phyloP scores from a whole-genome alignment of 2,329 filamentous ascomycete genomes.

The Fusarium hostae region DNA sequence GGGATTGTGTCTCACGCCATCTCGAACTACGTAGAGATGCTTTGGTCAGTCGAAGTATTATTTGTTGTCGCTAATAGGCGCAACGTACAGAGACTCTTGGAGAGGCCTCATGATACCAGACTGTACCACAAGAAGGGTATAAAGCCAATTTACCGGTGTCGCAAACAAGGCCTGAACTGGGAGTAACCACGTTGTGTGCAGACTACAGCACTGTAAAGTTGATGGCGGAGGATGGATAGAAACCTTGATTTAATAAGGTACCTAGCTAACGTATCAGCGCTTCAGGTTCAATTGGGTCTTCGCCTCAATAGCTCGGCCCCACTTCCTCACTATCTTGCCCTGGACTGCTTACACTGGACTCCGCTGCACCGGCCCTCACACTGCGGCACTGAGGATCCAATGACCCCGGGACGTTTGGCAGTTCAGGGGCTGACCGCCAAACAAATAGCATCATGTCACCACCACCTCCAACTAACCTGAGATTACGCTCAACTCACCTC shows the following conservation, averaged over 20 bases:
- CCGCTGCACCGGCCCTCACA: constrained; percentile 4
- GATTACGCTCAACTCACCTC: constrained; percentile 4
- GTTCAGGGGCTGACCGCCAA: constrained; percentile 33
- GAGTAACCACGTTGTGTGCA: constrained; percentile 4
- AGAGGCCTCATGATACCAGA: constrained; percentile 50
- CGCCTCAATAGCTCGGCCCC: constrained; percentile 31
- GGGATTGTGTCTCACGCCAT: constrained; percentile 73
- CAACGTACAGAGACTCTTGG: constrained; percentile 53
- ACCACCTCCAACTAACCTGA: neutral
- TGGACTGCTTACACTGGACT: constrained; percentile 13
- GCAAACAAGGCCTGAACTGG: neutral
- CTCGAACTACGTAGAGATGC: constrained; percentile 61
- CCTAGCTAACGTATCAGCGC: constrained; percentile 7
- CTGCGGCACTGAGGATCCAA: neutral
- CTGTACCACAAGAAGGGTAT: neutral
- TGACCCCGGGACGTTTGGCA: constrained; percentile 3
- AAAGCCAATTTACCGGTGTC: neutral
- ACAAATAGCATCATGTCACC: constrained; percentile 19
- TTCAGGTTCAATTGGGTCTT: constrained; percentile 25
- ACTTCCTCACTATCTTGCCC: constrained; percentile 11
- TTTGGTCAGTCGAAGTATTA: constrained; percentile 39
- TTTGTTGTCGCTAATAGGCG: constrained; percentile 4
- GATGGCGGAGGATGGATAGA: constrained; percentile 29
- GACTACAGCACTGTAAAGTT: constrained; percentile 9
- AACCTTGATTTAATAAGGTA: constrained; percentile 12